Evolutionary conservation across 129 eudicot species (phyloP).

Genomic region (Artemisia annua): DNA sequence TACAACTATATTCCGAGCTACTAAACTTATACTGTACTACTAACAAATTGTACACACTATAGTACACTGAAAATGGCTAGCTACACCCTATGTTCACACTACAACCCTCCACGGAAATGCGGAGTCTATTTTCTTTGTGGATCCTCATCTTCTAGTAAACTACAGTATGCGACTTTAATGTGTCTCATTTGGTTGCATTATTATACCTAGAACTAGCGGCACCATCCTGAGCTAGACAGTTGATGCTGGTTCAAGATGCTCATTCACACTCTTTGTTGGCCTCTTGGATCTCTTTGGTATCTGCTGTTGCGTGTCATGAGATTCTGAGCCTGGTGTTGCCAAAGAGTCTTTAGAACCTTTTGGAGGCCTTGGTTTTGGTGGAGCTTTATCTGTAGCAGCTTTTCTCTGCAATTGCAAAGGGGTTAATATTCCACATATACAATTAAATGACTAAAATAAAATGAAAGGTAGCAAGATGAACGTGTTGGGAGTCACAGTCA

Average conservation of each 20-base stretch:
- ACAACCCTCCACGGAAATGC: constrained; percentile 10
- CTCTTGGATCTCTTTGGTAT: constrained; percentile 78
- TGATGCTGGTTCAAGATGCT: constrained; percentile 73
- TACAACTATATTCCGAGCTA: not conserved
- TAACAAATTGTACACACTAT: constrained; percentile 1
- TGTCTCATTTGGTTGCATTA: not conserved
- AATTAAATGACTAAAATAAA: not conserved
- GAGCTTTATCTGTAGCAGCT: constrained; percentile 41
- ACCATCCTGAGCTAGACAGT: constrained; percentile 28
- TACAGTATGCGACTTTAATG: not conserved
- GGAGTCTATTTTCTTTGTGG: not conserved
- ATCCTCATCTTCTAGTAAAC: not conserved
- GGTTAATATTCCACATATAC: not conserved
- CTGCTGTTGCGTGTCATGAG: constrained; percentile 44
- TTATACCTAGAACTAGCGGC: constrained; percentile 1
- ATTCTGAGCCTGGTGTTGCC: constrained; percentile 32
- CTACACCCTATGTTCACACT: constrained; percentile 10
- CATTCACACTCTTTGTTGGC: constrained; percentile 87
- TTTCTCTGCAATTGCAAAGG: constrained; percentile 43
- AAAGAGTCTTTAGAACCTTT: constrained; percentile 48
- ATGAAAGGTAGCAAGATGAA: not conserved
- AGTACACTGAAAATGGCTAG: not conserved
- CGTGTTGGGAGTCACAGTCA: not conserved
- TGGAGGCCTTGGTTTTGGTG: constrained; percentile 48
- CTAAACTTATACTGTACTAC: not conserved